phyloP scores from a whole-genome alignment of 768 basidiomycete species.

The Russula ochroleuca region DNA sequence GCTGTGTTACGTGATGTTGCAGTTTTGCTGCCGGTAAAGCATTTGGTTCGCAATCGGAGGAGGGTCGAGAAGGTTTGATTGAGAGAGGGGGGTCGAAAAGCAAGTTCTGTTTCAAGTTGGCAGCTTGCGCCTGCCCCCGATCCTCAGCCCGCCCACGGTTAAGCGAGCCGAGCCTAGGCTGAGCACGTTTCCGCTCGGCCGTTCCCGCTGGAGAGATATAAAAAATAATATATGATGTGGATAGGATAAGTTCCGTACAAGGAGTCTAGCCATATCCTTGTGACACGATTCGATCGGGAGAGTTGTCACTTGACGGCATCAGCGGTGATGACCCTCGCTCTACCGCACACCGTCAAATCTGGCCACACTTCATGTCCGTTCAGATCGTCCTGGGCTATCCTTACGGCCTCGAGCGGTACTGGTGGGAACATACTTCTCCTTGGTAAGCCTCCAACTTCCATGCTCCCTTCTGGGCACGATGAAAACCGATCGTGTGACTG shows the following conservation, averaged over 20 bases:
- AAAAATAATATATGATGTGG: not conserved
- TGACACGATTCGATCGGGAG: constrained; percentile 16
- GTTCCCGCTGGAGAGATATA: not conserved
- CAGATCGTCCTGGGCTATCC: not conserved
- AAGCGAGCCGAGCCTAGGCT: not conserved
- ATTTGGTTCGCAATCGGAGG: constrained; percentile 6
- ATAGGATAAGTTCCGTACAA: constrained; percentile 4
- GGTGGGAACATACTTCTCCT: not conserved
- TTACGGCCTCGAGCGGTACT: not conserved
- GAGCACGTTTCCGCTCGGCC: not conserved
- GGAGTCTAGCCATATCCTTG: not conserved
- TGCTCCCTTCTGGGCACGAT: not conserved
- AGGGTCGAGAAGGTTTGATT: constrained; percentile 21
- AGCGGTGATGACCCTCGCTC: constrained; percentile 19
- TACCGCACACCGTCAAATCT: not conserved
- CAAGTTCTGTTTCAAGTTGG: constrained; percentile 20
- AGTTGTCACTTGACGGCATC: constrained; percentile 8
- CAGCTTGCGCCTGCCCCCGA: constrained; percentile 7
- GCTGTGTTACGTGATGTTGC: constrained; percentile 2
- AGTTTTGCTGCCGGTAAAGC: not conserved
- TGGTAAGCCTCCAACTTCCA: not conserved
- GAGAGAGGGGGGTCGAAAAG: not conserved
- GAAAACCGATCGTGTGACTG: not conserved
- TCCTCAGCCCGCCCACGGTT: not conserved
- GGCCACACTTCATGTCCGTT: not conserved